Conservation (phyloP, 495 filamentous ascomycete genomes). For the Aspergillus conjunctus region DNA sequence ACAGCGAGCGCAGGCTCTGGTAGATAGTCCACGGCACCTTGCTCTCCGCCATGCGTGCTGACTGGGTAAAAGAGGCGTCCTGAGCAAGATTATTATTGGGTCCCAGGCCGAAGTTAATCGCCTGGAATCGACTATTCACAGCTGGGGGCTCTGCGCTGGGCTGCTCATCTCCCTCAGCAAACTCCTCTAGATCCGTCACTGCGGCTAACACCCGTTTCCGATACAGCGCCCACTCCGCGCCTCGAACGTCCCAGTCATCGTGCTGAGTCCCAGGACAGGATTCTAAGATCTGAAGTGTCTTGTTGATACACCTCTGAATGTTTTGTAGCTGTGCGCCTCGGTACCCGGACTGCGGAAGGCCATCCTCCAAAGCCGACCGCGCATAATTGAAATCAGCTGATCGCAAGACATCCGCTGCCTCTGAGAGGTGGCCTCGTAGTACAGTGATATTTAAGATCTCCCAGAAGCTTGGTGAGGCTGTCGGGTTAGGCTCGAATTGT, state of each 20-base stretch:
- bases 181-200: constrained; percentile 65
- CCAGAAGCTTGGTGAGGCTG: constrained; percentile 77
- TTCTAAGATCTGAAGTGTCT: constrained; percentile 64
- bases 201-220: constrained; percentile 68
- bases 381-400: constrained; percentile 76
- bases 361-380: constrained; percentile 57
- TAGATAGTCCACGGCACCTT: constrained; percentile 86
- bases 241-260: constrained; percentile 74
- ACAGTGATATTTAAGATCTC: constrained; percentile 67
- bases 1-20: constrained; percentile 72
- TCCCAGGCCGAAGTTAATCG: constrained; percentile 57
- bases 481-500: constrained; percentile 65
- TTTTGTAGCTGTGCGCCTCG: constrained; percentile 69
- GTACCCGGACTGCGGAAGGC: constrained; percentile 64
- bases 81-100: constrained; percentile 29
- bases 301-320: constrained; percentile 66
- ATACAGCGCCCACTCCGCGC: constrained; percentile 76
- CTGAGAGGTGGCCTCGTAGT: constrained; percentile 68
- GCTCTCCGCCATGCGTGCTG: constrained; percentile 75
- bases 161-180: constrained; percentile 70
- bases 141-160: constrained; percentile 30
- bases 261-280: constrained; percentile 65
- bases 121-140: constrained; percentile 46
- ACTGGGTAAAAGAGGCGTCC: constrained; percentile 53
- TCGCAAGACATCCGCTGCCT: constrained; percentile 63